Conservation (phyloP, 257 asterid species). For the Solanum sejunctum region DNA sequence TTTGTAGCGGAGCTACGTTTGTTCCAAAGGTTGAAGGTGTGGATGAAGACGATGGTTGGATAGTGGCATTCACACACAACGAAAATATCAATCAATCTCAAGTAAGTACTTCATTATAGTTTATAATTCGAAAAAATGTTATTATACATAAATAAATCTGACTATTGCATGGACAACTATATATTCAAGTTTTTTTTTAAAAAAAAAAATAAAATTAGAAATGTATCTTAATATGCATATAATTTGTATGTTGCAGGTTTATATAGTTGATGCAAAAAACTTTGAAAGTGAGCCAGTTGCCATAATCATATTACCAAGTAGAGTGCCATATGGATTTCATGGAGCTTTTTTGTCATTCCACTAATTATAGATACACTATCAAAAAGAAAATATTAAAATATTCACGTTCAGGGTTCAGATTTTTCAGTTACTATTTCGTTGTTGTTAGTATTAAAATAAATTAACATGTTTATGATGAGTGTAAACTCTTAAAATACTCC, state of each 20-base stretch:
- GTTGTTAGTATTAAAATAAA: no score
- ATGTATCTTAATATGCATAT: not conserved
- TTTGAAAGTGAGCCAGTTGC: conserved; percentile 12
- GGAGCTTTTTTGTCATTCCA: conserved; percentile 9
- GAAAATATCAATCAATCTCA: conserved; percentile 9
- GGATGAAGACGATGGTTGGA: conserved; percentile 29
- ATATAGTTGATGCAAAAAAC: conserved; percentile 18
- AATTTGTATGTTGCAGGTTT: conserved; percentile 7
- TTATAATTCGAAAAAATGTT: no score
- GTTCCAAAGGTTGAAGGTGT: conserved; percentile 1
- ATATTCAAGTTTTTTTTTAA: no score
- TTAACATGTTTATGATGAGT: no score
- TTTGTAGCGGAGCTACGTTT: conserved; percentile 12
- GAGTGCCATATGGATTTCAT: conserved; percentile 34
- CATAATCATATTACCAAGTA: conserved; percentile 9
- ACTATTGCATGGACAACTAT: no score
- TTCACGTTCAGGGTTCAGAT: no score
- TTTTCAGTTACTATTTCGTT: no score
- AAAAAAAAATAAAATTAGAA: no score
- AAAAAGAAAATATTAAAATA: no score
- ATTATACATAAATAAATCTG: no score
- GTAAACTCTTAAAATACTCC: no score
- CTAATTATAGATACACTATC: not conserved
- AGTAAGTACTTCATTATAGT: not conserved
- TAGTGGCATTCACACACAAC: conserved; percentile 11